These are phyloP conservation scores for Saccharomycopsis guyanensis DNA, from an alignment of 805 yeast species.

Conservation along the genomic window DNA sequence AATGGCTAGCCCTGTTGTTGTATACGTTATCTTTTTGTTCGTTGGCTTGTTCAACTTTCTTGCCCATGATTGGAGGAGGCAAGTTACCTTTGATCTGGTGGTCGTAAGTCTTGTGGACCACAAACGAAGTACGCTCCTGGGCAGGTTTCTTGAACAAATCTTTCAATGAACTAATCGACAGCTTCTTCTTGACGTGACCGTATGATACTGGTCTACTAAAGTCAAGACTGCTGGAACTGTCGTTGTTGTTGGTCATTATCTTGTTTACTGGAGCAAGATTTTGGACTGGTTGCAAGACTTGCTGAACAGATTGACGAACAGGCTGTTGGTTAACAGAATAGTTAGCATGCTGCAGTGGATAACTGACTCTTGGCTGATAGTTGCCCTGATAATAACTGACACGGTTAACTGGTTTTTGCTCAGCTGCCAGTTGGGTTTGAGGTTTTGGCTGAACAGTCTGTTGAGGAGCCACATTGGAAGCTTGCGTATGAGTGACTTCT, in stretches of 20 bases:
- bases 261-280: neutral
- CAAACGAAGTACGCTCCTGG: neutral
- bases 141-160: conserved; percentile 3
- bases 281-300: neutral
- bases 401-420: neutral
- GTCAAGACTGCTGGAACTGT: no score
- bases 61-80: conserved; percentile 5
- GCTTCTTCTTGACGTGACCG: neutral
- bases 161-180: neutral
- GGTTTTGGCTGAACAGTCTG: neutral
- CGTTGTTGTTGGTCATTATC: neutral
- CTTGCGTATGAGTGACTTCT: neutral
- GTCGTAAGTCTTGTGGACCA: conserved; percentile 5
- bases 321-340: neutral
- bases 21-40: no score
- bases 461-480: neutral
- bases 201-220: neutral
- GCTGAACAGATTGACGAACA: neutral
- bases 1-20: neutral
- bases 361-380: neutral
- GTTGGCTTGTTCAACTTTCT: neutral
- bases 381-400: neutral
- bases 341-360: no score
- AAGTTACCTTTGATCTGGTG: neutral
- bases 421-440: neutral